Evolutionary conservation across 2,329 filamentous ascomycete genomes (phyloP), one percentile per base, ranked within the genome.

Genomic region (Pseudogymnoascus sp.): DNA sequence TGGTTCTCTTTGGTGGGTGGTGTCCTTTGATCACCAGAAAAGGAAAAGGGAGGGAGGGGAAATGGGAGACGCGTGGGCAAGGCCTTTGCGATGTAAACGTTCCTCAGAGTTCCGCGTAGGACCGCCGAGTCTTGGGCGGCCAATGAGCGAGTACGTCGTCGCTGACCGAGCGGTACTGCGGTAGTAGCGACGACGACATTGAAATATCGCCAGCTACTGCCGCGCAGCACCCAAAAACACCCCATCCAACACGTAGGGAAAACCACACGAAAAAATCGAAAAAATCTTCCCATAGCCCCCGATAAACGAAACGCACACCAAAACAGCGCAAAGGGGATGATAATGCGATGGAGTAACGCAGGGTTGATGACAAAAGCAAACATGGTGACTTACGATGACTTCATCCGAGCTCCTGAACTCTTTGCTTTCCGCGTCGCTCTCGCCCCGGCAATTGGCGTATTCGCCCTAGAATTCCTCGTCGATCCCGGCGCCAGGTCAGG

Each of bases 361-460:
- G 11, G 58, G 35, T 57, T 60, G 54, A 37, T 60, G 50, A 57
- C 58, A 65, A 43, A 60, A 47, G 59, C 37, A 41, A 60, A 58
- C 54, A 32, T 65, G 64, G 67, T 66, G 64, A 85, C 84, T 81
- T 76, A 87, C 86, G 86, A 89, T 72, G 80, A 82, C 75, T 89
- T 88, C 70, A 87, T 80, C 66, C 86, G 84, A 65, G 71, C 64
- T 61, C 71, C 70, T 38, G 84, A 84, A 60, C 79, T 80, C 70
- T 83, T 81, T 58, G 78, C 76, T 73, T 81, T 86, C 77, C 86
- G 86, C 63, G 77, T 73, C 32, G 82, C 78, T 39, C 81, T 81
- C 60, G 63, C 65, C 54, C 79, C 75, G 43, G 79, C 75, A 60
- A 74, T 77, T 6, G 85, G 85, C 32, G 85, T 88, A 61, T 77